Evolutionary conservation across 345 rosid genomes (phyloP).

Genomic region (Brassica carinata): DNA sequence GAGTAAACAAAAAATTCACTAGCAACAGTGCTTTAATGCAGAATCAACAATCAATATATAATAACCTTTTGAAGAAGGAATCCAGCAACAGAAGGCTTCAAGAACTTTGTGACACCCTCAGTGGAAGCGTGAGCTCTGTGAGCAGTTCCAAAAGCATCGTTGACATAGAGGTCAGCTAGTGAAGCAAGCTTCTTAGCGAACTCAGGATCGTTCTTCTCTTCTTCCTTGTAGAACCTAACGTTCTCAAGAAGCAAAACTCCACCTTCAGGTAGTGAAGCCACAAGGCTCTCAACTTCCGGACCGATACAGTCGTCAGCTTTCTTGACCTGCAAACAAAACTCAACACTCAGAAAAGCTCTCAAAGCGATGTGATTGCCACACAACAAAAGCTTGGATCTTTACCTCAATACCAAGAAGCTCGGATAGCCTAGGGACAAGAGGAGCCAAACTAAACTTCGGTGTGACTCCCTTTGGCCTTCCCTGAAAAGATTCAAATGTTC

Average conservation of each 20-base stretch:
- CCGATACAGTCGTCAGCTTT: slow-evolving; percentile 87
- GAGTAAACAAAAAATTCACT: slow-evolving; percentile 9
- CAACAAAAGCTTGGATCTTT: neutral
- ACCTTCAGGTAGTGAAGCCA: slow-evolving; percentile 66
- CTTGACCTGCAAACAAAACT: slow-evolving; percentile 54
- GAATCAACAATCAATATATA: neutral
- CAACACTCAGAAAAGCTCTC: neutral
- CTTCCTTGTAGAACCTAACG: slow-evolving; percentile 88
- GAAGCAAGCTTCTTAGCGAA: slow-evolving; percentile 93
- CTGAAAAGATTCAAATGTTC: slow-evolving; percentile 44
- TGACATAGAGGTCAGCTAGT: slow-evolving; percentile 78
- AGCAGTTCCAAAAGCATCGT: slow-evolving; percentile 91
- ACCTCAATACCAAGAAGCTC: slow-evolving; percentile 88
- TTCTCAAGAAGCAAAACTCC: slow-evolving; percentile 86
- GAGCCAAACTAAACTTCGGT: slow-evolving; percentile 91
- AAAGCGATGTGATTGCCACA: neutral
- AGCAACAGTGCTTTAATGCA: neutral
- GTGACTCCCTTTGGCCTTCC: slow-evolving; percentile 97
- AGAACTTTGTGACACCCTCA: slow-evolving; percentile 43
- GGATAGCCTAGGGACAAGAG: slow-evolving; percentile 86
- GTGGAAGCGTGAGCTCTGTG: slow-evolving; percentile 84
- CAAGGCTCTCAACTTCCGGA: slow-evolving; percentile 73
- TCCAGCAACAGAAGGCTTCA: slow-evolving; percentile 93
- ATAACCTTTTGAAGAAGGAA: slow-evolving; percentile 87
- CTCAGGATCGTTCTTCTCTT: slow-evolving; percentile 95